phyloP scores from a whole-genome alignment of 768 basidiomycete genomes.

The Suillus subaureus region DNA sequence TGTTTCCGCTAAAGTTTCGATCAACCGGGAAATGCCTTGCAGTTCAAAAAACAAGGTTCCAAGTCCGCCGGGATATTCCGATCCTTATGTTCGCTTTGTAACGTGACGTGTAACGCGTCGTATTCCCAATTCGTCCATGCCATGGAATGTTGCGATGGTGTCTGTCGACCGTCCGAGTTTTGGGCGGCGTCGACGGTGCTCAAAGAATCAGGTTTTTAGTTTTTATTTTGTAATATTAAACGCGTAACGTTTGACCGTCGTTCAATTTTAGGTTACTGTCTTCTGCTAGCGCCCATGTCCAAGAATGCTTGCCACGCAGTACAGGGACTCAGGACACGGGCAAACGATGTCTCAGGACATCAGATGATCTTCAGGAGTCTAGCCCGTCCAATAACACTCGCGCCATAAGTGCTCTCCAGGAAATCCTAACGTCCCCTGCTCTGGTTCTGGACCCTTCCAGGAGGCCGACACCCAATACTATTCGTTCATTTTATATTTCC shows the following conservation, averaged over 20 bases:
- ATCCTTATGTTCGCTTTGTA: background rate
- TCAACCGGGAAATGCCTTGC: conserved; percentile 23
- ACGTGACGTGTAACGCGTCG: conserved; percentile 9
- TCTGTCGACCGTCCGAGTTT: conserved; percentile 51
- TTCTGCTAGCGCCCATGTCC: conserved; percentile 6
- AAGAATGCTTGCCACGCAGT: background rate
- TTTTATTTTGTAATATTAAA: background rate
- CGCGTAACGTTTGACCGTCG: background rate
- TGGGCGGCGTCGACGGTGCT: conserved; percentile 38
- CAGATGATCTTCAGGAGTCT: background rate
- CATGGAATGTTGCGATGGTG: conserved; percentile 86
- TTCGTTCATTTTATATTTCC: conserved; percentile 43
- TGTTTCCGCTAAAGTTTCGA: conserved; percentile 25
- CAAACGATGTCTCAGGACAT: background rate
- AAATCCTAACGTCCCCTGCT: background rate
- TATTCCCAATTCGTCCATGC: conserved; percentile 33
- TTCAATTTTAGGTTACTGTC: background rate
- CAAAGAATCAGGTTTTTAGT: background rate
- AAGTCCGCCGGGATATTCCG: conserved; percentile 25
- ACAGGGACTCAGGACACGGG: background rate
- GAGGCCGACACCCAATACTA: conserved; percentile 28
- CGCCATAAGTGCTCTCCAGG: conserved; percentile 2
- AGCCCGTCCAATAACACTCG: background rate
- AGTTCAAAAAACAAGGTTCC: conserved; percentile 34
- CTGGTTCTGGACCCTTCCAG: background rate